These are phyloP conservation scores for Microsporum ferrugineum DNA, from an alignment of 2,329 filamentous ascomycete species.

Conservation along the genomic window DNA sequence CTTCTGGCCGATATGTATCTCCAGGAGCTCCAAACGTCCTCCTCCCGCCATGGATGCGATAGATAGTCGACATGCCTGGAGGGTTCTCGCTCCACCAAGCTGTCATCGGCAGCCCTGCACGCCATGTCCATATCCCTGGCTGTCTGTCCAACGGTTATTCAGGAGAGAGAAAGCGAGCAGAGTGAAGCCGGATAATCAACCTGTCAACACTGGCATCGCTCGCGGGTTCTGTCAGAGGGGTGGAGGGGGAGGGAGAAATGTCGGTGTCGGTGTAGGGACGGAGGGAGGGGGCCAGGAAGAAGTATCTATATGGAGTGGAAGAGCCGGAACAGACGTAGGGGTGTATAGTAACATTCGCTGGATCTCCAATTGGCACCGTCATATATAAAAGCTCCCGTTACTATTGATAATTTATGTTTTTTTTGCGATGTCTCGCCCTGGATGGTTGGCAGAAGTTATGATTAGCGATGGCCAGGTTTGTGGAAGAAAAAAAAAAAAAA, in stretches of 20 bases:
- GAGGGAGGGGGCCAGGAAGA: not conserved
- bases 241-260: not conserved
- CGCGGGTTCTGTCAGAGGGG: not conserved
- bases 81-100: constrained; percentile 59
- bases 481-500: not conserved
- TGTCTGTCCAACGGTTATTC: not conserved
- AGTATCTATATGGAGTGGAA: not conserved
- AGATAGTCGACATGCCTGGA: constrained; percentile 91
- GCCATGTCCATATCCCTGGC: not conserved
- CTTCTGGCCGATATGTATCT: constrained; percentile 76
- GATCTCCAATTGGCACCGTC: no score
- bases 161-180: not conserved
- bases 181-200: not conserved
- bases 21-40: constrained; percentile 97
- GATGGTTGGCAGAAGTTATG: not conserved
- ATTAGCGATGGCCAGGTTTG: not conserved
- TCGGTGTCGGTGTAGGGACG: not conserved
- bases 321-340: not conserved
- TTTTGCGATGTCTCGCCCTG: no score
- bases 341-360: no score
- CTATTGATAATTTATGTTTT: no score
- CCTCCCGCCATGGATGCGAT: constrained; percentile 84
- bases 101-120: constrained; percentile 49
- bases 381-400: no score
- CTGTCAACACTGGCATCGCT: not conserved